Evolutionary conservation across 495 filamentous ascomycete genomes (phyloP), one percentile per base, ranked within the genome.

Genomic region (Trichoderma reesei): DNA sequence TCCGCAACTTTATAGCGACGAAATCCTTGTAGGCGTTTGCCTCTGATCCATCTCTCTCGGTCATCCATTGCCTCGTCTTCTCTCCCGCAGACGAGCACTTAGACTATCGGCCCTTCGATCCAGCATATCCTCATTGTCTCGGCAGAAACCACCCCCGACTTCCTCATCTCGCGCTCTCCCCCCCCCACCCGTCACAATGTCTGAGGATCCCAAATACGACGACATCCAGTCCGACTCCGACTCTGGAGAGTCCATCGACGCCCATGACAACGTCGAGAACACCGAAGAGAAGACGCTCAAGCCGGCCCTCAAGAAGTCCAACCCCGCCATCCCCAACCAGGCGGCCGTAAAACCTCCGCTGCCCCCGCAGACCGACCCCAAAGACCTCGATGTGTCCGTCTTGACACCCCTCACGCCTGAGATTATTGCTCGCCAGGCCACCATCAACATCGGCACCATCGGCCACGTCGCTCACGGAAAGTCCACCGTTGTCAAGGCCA

Each of bases 391-490:
- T 70, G 80, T 95, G 67, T 82, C 83, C 62, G 83, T 77, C 34
- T 77, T 98, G 66, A 90, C 80, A 62, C 95, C 94, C 44, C 79
- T 96, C 64, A 91, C 93, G 3, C 92, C 94, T 66, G 94, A 98
- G 71, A 96, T 98, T 70, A 98, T 98, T 72, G 86, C 89, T 65
- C 86, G 95, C 64, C 94, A 98, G 83, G 94, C 94, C 31, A 98
- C 95, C 41, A 96, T 97, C 80, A 98, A 98, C 78, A 97, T 98
- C 70, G 94, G 92, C 67, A 97, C 94, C 41, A 98, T 98, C 75
- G 94, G 94, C 60, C 95, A 98, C 76, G 93, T 97, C 82, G 95
- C 94, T 70, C 93, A 98, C 85, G 92, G 94, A 66, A 98, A 98
- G 76, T 93, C 89, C 48, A 98, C 94, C 16, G 95, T 98, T 31